phyloP scores from a whole-genome alignment of 2,329 filamentous ascomycete species.

The Huntiella savannae region DNA sequence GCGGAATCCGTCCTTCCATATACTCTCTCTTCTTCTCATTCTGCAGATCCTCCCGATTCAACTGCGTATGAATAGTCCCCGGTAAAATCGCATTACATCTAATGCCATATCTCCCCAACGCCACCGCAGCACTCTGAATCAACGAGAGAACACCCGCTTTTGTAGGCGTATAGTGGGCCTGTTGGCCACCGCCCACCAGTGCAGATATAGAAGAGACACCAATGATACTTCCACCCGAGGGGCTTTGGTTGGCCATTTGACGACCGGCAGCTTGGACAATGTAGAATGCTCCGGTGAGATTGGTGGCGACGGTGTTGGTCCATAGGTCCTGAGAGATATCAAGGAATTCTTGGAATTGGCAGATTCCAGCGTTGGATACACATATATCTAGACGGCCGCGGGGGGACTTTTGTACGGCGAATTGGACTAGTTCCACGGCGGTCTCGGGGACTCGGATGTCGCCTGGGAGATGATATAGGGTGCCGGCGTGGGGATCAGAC shows the following conservation, averaged over 20 bases:
- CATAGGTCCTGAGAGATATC: constrained; percentile 54
- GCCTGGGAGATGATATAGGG: constrained; percentile 49
- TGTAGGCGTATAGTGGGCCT: constrained; percentile 76
- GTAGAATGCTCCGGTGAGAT: constrained; percentile 79
- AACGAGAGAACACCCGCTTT: constrained; percentile 66
- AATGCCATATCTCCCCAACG: constrained; percentile 56
- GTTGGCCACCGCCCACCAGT: constrained; percentile 56
- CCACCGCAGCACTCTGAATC: constrained; percentile 69
- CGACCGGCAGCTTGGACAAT: constrained; percentile 66
- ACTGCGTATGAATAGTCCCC: constrained; percentile 64
- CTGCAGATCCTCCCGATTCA: constrained; percentile 68
- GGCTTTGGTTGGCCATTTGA: constrained; percentile 53
- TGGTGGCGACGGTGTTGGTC: constrained; percentile 52
- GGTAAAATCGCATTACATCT: constrained; percentile 70
- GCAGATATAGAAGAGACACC: constrained; percentile 55
- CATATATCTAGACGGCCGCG: constrained; percentile 49
- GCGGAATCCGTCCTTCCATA: constrained; percentile 64
- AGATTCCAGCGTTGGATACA: constrained; percentile 77
- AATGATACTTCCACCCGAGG: constrained; percentile 61
- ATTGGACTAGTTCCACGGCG: constrained; percentile 44
- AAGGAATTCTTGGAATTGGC: constrained; percentile 73
- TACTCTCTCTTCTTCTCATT: constrained; percentile 53
- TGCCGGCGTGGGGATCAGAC: neutral
- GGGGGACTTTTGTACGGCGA: constrained; percentile 42
- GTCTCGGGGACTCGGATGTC: constrained; percentile 62